Base-by-base conservation (phyloP, 768 basidiomycete species). In the Suillus subluteus region DNA sequence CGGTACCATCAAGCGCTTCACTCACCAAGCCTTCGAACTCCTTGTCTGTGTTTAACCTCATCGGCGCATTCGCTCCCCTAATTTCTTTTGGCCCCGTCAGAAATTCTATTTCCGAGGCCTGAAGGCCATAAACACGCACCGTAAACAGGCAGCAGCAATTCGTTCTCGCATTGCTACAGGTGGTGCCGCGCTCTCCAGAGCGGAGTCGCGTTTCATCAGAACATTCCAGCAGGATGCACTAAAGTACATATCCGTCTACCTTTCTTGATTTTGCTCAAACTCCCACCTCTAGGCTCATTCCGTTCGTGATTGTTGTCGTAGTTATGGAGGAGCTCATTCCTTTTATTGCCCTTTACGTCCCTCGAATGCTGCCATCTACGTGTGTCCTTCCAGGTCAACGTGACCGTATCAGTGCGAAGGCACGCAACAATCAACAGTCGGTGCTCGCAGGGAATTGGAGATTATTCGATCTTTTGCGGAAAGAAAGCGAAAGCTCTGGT, bases 31-130 rank as follows among this genome's bases (percentile, higher is more conserved):
- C 5, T 70, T 85, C 70, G 81, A 85, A 67, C 75, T 83, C 59
- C 76, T 85, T 65, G 83, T 84, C 58, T 63, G 83, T 76, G 15
- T 35, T 43, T 55, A 38, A 6, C 23, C 16, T 44, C 35, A 16
- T 62, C 2, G 13, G 26, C 21, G 16, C 15, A 3, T 55, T 43
- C 5, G 15, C 48, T 56, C 35, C 21, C 56, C 63, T 46, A 58
- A 44, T 41, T 18, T 12, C 9, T 44, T 48, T 52, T 71, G 54
- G 67, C 58, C 26, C 6, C 12, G 72, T 16, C 30, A 90, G 90
- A 94, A 94, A 90, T 96, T 96, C 77, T 96, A 96, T 78, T 89
- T 82, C 72, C 82, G 87, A 43, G 94, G 93, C 35, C 80, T 91
- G 66, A 92, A 89, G 76, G 82, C 91, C 66, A 87, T 95, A 68